Evolutionary conservation across 768 basidiomycete genomes (phyloP).

Genomic region (Mycena venus): DNA sequence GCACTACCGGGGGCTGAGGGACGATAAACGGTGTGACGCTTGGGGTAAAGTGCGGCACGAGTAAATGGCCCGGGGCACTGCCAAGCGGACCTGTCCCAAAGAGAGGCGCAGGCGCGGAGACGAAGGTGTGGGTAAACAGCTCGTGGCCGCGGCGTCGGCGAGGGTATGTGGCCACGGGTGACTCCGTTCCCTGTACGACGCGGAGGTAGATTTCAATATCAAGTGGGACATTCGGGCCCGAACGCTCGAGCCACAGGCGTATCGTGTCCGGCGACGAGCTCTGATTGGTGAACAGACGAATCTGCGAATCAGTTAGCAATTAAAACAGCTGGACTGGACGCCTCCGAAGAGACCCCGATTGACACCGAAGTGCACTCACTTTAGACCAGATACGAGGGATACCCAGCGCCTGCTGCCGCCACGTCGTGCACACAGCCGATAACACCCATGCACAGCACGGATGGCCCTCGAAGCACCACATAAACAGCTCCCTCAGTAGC

Average conservation of each 20-base stretch:
- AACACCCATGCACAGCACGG: slow-evolving; percentile 85
- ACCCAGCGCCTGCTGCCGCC: slow-evolving; percentile 74
- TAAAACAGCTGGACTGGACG: slow-evolving; percentile 10
- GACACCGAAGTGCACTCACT: slow-evolving; percentile 56
- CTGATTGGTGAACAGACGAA: slow-evolving; percentile 80
- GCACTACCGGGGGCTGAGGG: slow-evolving; percentile 56
- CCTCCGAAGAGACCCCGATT: slow-evolving; percentile 30
- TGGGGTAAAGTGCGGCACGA: slow-evolving; percentile 51
- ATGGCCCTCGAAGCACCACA: slow-evolving; percentile 75
- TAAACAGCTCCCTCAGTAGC: slow-evolving; percentile 80
- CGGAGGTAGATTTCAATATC: slow-evolving; percentile 87
- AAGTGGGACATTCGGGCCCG: slow-evolving; percentile 76
- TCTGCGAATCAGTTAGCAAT: slow-evolving; percentile 62
- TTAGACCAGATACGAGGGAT: slow-evolving; percentile 86
- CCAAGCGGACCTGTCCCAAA: slow-evolving; percentile 28
- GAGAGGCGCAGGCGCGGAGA: slow-evolving; percentile 45
- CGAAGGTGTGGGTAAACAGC: slow-evolving; percentile 50
- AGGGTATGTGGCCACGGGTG: slow-evolving; percentile 42
- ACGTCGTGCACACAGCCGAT: slow-evolving; percentile 74
- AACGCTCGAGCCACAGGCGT: slow-evolving; percentile 86
- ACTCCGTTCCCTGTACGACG: slow-evolving; percentile 52
- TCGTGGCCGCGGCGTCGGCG: slow-evolving; percentile 45
- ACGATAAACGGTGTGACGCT: slow-evolving; percentile 60
- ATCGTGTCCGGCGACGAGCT: slow-evolving; percentile 82
- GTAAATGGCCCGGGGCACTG: slow-evolving; percentile 44